Evolutionary conservation across 345 rosid species (phyloP).

Genomic region (Tarenaya hassleriana): DNA sequence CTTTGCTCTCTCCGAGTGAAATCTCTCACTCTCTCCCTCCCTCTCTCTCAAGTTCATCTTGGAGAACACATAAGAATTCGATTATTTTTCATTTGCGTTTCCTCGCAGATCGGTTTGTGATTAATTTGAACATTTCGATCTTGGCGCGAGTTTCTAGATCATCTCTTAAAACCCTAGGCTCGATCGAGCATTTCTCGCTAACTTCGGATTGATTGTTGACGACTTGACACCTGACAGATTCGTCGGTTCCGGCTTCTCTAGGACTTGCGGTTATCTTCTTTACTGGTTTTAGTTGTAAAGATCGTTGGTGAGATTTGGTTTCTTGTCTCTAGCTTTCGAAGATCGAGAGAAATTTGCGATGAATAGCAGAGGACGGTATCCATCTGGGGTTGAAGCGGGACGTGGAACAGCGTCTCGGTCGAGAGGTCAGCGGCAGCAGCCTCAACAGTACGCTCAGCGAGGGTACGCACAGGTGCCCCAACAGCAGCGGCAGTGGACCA

Average conservation of each 20-base stretch:
- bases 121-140: conserved; percentile 6
- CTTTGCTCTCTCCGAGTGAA: too few species aligned
- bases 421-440: conserved; percentile 2
- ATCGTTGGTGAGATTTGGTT: conserved; percentile 2
- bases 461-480: conserved; percentile 29
- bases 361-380: conserved; percentile 53
- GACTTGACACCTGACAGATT: not conserved
- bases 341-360: conserved; percentile 35
- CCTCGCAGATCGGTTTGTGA: conserved; percentile 7
- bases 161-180: not conserved
- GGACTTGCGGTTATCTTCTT: not conserved
- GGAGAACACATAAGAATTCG: not conserved
- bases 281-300: conserved; percentile 11
- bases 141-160: not conserved
- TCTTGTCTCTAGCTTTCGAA: not conserved
- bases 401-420: conserved; percentile 47
- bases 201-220: not conserved
- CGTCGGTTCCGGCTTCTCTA: conserved; percentile 6
- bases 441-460: conserved; percentile 25
- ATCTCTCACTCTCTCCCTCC: not conserved
- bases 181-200: conserved; percentile 9
- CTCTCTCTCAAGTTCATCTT: conserved; percentile 2
- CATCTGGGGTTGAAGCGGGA: conserved; percentile 59
- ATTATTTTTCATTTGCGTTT: not conserved
- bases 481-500: conserved; percentile 44